Evolutionary conservation across 1,284 basidiomycete genomes (phyloP), one percentile per base, ranked within the genome.

Genomic region (Gymnopus androsaceus): DNA sequence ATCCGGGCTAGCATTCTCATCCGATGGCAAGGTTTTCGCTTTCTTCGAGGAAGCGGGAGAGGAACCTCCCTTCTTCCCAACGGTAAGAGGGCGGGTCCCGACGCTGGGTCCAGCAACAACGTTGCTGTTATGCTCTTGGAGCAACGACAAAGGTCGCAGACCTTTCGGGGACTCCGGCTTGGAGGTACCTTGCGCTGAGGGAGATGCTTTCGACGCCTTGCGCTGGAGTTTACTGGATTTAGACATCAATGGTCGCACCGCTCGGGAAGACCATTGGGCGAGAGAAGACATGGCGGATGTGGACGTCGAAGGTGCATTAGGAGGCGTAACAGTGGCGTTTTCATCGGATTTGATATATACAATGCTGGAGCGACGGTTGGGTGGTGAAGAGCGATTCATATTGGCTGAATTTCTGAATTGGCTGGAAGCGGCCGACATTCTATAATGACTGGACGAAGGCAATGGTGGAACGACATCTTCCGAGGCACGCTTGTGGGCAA

Each of bases 311-410:
- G 66, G 63, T 34, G 67, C 57, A 40, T 66, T 65, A 38, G 67
- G 66, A 47, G 70, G 62, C 44, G 67, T 64, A 28, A 64, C 55
- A 44, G 67, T 66, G 36, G 57, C 58, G 61, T 75, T 69, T 65
- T 81, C 74, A 61, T 80, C 76, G 54, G 84, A 84, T 70, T 78
- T 82, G 64, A 84, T 81, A 71, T 87, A 85, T 57, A 79, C 71
- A 69, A 87, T 83, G 64, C 82, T 84, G 54, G 85, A 83, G 61
- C 79, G 79, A 61, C 75, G 72, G 55, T 59, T 63, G 3, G 51
- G 34, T 31, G 40, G 5, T 8, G 27, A 48, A 31, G 45, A 48
- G 25, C 53, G 57, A 9, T 58, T 31, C 23, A n/a, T n/a, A n/a
- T n/a, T n/a, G n/a, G n/a, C n/a, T n/a, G n/a, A n/a, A n/a, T n/a